Evolutionary conservation across 2,329 filamentous ascomycete species (phyloP), one percentile per base, ranked within the genome.

Genomic region (Aspergillus clavatus): DNA sequence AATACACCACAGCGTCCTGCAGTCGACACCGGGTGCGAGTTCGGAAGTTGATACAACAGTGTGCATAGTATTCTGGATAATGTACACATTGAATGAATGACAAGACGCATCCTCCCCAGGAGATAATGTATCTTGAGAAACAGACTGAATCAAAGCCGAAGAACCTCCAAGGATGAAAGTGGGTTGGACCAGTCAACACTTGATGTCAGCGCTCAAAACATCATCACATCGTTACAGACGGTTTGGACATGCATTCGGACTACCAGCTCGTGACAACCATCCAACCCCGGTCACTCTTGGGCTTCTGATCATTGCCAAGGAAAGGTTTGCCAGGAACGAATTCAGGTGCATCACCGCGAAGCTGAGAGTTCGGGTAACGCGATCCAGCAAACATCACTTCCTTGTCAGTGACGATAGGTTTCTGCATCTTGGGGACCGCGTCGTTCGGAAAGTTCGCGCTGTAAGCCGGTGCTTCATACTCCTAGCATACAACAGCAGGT

Each of bases 341-440:
- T 26, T 51, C 54, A 2, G 56, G 56, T 10, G 56, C 56, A 31
- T 58, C 54, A 5, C 40, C 53, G 21, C 56, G 54, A 46, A 58
- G 52, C 29, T 46, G 39, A 16, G 37, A 46, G 21, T 24, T 38
- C 14, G 31, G 31, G 23, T 24, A 24, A 11, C 7, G 16, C n/a
- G 31, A 35, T 35, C 11, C 31, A 18, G 31, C 31, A 18, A 35
- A 35, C 31, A 35, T 35, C 1, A 21, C 16, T 11, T 21, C 31
- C 8, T 18, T 35, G 31, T 8, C 10, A 11, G 26, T 4, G 12
- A 28, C 26, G 11, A n/a, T n/a, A n/a, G 31, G 18, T 19, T 10
- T 18, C 31, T 35, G 16, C 7, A 5, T 16, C 16, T 35, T 16
- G 11, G 31, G 18, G 18, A 18, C 31, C 7, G 31, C 11, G 31